These are phyloP conservation scores for Clarireedia sp. DNA, from an alignment of 2,329 filamentous ascomycete species.

Conservation along the genomic window DNA sequence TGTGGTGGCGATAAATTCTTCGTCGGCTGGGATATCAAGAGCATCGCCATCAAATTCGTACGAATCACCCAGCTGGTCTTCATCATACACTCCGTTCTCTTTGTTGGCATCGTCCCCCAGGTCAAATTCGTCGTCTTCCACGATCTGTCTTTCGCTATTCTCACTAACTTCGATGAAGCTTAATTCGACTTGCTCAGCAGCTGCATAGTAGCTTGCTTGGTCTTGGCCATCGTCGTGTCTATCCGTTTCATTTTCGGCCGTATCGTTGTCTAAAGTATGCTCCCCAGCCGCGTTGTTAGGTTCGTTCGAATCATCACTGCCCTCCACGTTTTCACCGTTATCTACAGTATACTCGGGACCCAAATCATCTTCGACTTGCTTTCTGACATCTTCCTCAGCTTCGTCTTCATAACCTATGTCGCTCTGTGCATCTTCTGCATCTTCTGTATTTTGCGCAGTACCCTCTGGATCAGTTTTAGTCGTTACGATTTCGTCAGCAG, in stretches of 20 bases:
- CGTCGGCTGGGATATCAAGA: neutral
- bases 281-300: neutral
- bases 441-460: neutral
- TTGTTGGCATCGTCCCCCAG: slow-evolving; percentile 11
- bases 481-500: neutral
- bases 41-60: neutral
- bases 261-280: slow-evolving; percentile 3
- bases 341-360: neutral
- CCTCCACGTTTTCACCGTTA: neutral
- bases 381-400: neutral
- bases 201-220: neutral
- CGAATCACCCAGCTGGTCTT: neutral
- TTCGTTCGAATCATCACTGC: neutral
- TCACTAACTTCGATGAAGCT: neutral
- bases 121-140: slow-evolving; percentile 9
- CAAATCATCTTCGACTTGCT: neutral
- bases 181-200: slow-evolving; percentile 1
- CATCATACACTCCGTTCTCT: neutral
- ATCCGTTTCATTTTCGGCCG: slow-evolving; percentile 22
- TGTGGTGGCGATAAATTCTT: neutral
- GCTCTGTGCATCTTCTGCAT: slow-evolving; percentile 16
- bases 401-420: slow-evolving; percentile 14
- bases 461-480: neutral
- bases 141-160: neutral
- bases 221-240: slow-evolving; percentile 15